These are phyloP conservation scores for Teunomyces cretensis DNA, from an alignment of 805 yeast species.

Conservation along the genomic window DNA sequence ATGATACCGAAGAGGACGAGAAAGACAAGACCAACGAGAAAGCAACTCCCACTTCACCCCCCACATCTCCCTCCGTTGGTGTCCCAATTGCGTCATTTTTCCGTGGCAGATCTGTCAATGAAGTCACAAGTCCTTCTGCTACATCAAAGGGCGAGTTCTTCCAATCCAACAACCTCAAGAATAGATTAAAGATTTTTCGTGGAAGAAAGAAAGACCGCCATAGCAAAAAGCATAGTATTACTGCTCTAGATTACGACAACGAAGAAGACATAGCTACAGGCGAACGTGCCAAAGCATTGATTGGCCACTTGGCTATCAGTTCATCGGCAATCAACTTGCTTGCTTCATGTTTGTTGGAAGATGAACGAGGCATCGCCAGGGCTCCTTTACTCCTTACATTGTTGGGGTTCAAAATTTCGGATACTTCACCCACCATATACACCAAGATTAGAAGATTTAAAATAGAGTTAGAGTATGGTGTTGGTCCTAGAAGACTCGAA, in stretches of 20 bases:
- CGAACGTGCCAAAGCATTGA: constrained; percentile 34
- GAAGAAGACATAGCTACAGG: constrained; percentile 31
- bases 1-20: not conserved
- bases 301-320: constrained; percentile 55
- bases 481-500: constrained; percentile 70
- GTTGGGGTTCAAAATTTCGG: constrained; percentile 62
- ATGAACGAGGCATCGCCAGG: constrained; percentile 71
- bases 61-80: constrained; percentile 1
- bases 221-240: constrained; percentile 15
- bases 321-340: constrained; percentile 73
- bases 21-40: not conserved
- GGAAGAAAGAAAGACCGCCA: constrained; percentile 25
- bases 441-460: constrained; percentile 50
- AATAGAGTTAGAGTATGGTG: constrained; percentile 86
- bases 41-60: not conserved
- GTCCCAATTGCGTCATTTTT: constrained; percentile 7
- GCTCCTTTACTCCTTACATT: constrained; percentile 81
- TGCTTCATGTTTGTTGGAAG: constrained; percentile 72
- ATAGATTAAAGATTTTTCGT: constrained; percentile 25
- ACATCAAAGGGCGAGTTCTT: constrained; percentile 15
- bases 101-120: constrained; percentile 6
- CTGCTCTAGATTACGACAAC: constrained; percentile 16
- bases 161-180: constrained; percentile 14
- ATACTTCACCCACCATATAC: constrained; percentile 40
- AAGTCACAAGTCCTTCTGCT: constrained; percentile 9